A percentile compares a stretch with the other conserved stretches of the same genome.
phyloP scores from a whole-genome alignment of 2,329 filamentous ascomycete genomes.

The Epichloe gansuensis region DNA sequence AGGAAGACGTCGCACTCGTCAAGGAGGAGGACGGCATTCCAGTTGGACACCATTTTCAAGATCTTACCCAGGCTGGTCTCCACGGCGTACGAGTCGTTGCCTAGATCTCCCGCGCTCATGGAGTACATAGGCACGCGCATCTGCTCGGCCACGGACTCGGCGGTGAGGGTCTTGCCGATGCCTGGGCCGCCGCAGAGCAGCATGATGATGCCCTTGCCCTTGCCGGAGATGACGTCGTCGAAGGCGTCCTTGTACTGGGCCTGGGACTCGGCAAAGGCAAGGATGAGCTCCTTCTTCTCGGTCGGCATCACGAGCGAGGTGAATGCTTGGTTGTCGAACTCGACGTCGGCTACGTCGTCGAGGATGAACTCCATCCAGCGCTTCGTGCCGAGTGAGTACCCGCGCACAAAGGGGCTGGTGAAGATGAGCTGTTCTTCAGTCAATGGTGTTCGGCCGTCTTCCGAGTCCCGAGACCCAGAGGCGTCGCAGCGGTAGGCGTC shows the following conservation, averaged over 20 bases:
- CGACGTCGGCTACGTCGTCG: constrained; percentile 29
- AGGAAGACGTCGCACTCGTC: constrained; percentile 31
- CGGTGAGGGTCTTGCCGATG: constrained; percentile 37
- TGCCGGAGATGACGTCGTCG: constrained; percentile 39
- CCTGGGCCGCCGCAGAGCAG: constrained; percentile 35
- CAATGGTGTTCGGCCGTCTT: constrained; percentile 16
- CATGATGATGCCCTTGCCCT: constrained; percentile 38
- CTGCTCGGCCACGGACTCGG: constrained; percentile 36
- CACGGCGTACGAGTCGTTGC: constrained; percentile 49
- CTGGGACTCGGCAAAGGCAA: constrained; percentile 36
- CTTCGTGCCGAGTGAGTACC: constrained; percentile 36
- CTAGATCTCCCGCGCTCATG: constrained; percentile 54
- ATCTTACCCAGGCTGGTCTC: constrained; percentile 42
- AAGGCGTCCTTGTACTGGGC: constrained; percentile 28
- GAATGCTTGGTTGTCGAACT: constrained; percentile 37
- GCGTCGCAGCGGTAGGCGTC: background rate
- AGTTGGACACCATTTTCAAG: constrained; percentile 53
- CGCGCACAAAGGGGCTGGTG: constrained; percentile 28
- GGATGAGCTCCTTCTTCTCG: constrained; percentile 38
- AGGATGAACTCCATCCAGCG: constrained; percentile 37
- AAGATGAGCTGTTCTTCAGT: constrained; percentile 28
- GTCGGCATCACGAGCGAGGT: constrained; percentile 33
- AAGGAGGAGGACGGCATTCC: constrained; percentile 26
- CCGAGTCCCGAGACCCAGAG: constrained; percentile 2
- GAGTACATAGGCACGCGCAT: constrained; percentile 36